Conservation (phyloP, 1,139 yeast genomes). For the Suhomyces anneliseae region DNA sequence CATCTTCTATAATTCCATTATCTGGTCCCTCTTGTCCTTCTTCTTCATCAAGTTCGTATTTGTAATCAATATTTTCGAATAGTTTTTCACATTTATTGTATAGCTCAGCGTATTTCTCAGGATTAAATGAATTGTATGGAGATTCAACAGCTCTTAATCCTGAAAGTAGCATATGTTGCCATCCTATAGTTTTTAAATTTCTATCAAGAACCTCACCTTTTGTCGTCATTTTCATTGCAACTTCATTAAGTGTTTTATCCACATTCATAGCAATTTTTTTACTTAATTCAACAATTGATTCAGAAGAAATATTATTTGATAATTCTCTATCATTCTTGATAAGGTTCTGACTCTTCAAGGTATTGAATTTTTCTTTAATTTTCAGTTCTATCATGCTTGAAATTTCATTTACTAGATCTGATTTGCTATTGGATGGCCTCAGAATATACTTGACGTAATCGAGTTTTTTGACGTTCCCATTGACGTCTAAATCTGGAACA, state of each 20-base stretch:
- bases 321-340: conserved; percentile 5
- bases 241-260: conserved; percentile 15
- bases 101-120: conserved; percentile 13
- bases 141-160: conserved; percentile 20
- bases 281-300: conserved; percentile 20
- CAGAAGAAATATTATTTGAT: conserved; percentile 22
- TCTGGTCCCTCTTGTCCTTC: background rate
- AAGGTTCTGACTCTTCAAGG: conserved; percentile 4
- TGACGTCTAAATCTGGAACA: background rate
- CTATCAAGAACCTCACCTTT: conserved; percentile 10
- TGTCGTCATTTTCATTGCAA: conserved; percentile 5
- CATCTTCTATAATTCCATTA: background rate
- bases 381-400: conserved; percentile 37
- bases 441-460: conserved; percentile 9
- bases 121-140: conserved; percentile 14
- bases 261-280: conserved; percentile 23
- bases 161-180: conserved; percentile 32
- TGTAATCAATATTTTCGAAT: conserved; percentile 22
- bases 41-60: conserved; percentile 24
- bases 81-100: conserved; percentile 24
- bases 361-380: conserved; percentile 18
- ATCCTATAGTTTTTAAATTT: conserved; percentile 14
- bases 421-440: conserved; percentile 27
- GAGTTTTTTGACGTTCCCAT: background rate
- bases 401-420: conserved; percentile 39